A percentile compares a stretch with the other conserved stretches of the same genome.
Conservation (phyloP, 139 green algal species). For the Auxenochlorella protothecoides region DNA sequence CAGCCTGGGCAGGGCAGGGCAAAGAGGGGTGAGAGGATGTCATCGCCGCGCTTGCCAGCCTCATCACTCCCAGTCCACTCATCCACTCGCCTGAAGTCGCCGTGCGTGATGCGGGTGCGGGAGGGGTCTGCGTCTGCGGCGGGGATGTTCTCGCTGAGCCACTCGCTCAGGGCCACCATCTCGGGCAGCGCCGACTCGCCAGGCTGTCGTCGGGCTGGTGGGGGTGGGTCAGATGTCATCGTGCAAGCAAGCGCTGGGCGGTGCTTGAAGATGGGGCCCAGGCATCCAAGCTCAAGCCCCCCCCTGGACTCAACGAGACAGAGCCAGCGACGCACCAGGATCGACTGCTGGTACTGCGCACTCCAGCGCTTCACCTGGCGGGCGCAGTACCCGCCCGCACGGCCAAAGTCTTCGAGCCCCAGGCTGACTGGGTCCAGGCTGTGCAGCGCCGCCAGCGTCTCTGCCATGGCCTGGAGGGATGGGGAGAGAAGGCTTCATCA, state of each 20-base stretch:
- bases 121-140: constrained; percentile 29
- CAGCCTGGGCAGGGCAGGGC: constrained; percentile 36
- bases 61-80: no score
- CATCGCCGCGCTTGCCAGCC: background rate
- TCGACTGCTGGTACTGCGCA: constrained; percentile 57
- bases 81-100: constrained; percentile 21
- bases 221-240: no score
- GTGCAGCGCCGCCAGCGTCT: constrained; percentile 77
- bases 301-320: constrained; percentile 1
- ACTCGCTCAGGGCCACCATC: constrained; percentile 58
- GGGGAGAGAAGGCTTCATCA: no score
- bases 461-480: constrained; percentile 25
- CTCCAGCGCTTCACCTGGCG: constrained; percentile 55
- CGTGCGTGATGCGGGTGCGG: constrained; percentile 55
- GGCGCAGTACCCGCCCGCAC: constrained; percentile 50
- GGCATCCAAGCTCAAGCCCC: no score
- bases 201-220: no score
- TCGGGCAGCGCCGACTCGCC: constrained; percentile 16
- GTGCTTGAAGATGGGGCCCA: no score
- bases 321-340: constrained; percentile 9
- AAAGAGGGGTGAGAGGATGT: background rate
- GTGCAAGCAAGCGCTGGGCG: no score
- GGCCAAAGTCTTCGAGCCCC: constrained; percentile 56
- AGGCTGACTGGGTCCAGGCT: constrained; percentile 36
- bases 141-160: constrained; percentile 66